Evolutionary conservation across 768 basidiomycete genomes (phyloP).

Genomic region (Phaeotremella fagi): DNA sequence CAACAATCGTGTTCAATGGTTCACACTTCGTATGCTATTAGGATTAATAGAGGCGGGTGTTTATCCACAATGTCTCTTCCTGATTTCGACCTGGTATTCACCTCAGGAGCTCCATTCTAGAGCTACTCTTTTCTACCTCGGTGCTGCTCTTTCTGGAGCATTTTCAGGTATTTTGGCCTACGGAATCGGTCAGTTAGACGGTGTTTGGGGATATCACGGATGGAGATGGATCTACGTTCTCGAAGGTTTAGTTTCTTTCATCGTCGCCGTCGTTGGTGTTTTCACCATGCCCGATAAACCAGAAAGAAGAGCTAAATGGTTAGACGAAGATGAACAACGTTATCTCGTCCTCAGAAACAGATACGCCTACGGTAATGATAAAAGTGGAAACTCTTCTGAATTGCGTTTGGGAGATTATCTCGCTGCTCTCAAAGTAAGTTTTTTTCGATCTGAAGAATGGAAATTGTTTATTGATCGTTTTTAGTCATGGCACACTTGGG

Average conservation of each 20-base stretch:
- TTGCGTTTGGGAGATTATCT: slow-evolving; percentile 12
- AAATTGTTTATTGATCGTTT: background rate
- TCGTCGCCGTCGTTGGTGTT: slow-evolving; percentile 17
- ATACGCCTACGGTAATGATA: slow-evolving; percentile 19
- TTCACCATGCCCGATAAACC: slow-evolving; percentile 24
- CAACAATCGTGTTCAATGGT: slow-evolving; percentile 22
- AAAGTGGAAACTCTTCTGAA: slow-evolving; percentile 9
- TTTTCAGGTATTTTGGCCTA: slow-evolving; percentile 26
- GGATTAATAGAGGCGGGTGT: slow-evolving; percentile 30
- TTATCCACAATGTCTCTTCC: slow-evolving; percentile 24
- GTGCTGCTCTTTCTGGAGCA: slow-evolving; percentile 20
- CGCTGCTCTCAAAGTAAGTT: slow-evolving; percentile 21
- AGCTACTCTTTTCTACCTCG: slow-evolving; percentile 23
- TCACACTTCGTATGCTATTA: slow-evolving; percentile 21
- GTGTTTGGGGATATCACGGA: slow-evolving; percentile 16
- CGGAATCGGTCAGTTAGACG: slow-evolving; percentile 18
- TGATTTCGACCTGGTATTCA: slow-evolving; percentile 31
- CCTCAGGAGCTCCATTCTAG: slow-evolving; percentile 24
- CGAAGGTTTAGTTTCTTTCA: slow-evolving; percentile 25
- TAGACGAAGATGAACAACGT: slow-evolving; percentile 21
- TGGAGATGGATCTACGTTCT: slow-evolving; percentile 33
- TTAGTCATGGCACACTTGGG: slow-evolving; percentile 30
- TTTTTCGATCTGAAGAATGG: background rate
- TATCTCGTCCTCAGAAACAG: slow-evolving; percentile 23
- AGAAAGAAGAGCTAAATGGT: slow-evolving; percentile 19